These are phyloP conservation scores for Aureobasidium vineae DNA, from an alignment of 2,329 filamentous ascomycete species.

Conservation along the genomic window DNA sequence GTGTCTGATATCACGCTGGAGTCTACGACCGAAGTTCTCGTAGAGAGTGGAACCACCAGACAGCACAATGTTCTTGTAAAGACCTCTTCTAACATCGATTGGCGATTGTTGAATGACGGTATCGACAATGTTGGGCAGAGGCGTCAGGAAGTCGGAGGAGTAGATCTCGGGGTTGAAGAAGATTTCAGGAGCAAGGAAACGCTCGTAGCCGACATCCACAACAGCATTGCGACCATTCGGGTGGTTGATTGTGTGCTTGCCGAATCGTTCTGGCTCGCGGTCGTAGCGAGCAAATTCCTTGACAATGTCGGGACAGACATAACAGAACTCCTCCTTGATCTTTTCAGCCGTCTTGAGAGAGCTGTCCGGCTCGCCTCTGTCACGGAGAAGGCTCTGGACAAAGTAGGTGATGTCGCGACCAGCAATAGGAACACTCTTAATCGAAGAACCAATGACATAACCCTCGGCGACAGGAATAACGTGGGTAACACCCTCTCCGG, in stretches of 20 bases:
- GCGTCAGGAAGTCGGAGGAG: conserved; percentile 96
- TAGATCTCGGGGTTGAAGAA: conserved; percentile 99
- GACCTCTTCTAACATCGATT: conserved; percentile 91
- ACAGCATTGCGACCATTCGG: conserved; percentile 79
- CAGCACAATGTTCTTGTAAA: conserved; percentile 99
- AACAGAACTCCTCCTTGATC: conserved; percentile 99
- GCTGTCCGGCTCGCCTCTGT: conserved; percentile 94
- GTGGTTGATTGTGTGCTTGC: conserved; percentile 82
- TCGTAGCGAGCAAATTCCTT: conserved; percentile 97
- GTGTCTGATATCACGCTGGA: conserved; percentile 97
- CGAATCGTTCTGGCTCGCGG: conserved; percentile 81
- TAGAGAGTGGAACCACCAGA: conserved; percentile 96
- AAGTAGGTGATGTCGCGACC: conserved; percentile 99
- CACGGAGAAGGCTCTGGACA: conserved; percentile 91
- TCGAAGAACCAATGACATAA: conserved; percentile 97
- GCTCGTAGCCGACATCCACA: conserved; percentile 95
- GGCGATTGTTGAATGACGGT: conserved; percentile 96
- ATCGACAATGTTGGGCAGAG: conserved; percentile 90
- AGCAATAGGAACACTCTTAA: conserved; percentile 98
- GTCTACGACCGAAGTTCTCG: conserved; percentile 93
- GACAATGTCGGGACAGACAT: conserved; percentile 97
- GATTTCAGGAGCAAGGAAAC: conserved; percentile 96
- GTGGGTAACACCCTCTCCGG: conserved; percentile 97
- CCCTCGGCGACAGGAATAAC: conserved; percentile 98
- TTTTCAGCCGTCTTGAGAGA: conserved; percentile 96